Base-by-base conservation (phyloP, 257 asterid genomes). In the Thymus quinquecostatus region DNA sequence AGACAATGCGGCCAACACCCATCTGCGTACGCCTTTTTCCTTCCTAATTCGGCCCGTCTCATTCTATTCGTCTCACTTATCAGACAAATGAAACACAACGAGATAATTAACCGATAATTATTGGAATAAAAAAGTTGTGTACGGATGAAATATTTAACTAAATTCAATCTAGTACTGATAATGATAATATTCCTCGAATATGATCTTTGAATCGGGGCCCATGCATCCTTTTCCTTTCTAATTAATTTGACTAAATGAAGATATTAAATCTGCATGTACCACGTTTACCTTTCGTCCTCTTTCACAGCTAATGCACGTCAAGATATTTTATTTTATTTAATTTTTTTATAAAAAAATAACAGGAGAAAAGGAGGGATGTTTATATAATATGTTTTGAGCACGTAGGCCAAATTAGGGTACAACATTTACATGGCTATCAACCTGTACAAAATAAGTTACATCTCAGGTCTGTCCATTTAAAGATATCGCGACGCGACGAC, bases 341-440 rank as follows among this genome's bases (percentile, higher is more conserved):
- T 21, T 21, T 21, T 21, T 21, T 21, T 21, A 21, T 0, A 57
- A 29, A 29, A 10, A 4, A 57, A 38, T 38, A 38, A 38, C 28
- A 30, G 32, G 47, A 43, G 34, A 29, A 45, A n/a, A 30, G 8
- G 14, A 10, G 30, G 70, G 36, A 10, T 21, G 21, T 41, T 40
- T 40, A 61, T 38, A 63, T 55, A 9, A 68, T 38, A 61, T 50
- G 41, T 38, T 68, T 9, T 62, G 64, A 68, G 78, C 51, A 72
- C 28, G 64, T 34, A 30, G 47, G 60, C 33, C 34, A 63, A 36
- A 38, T 13, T 14, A 36, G 64, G 59, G 57, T 48, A 64, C 70
- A 64, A 65, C 74, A 69, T 80, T 68, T 68, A 74, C 78, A 60
- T 68, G 61, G 63, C 41, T 70, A 70, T 49, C 51, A 61, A 27